Conservation (phyloP, 169 alveolate species). For the Theileria parva region DNA sequence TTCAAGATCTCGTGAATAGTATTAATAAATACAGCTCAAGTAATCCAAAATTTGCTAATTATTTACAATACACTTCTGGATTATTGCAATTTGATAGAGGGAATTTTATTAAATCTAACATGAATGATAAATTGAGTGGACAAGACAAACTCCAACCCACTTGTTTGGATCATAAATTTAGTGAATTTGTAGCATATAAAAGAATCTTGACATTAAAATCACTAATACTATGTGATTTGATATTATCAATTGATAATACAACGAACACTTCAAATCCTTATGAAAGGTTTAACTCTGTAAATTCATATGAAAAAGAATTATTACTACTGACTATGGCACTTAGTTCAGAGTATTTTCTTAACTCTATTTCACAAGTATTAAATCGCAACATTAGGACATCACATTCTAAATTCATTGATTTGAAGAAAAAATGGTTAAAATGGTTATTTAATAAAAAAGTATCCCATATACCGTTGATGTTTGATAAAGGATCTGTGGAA, state of each 20-base stretch:
- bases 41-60: background rate
- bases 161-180: background rate
- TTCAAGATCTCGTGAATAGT: background rate
- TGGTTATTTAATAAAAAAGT: slow-evolving; percentile 37
- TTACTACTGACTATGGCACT: slow-evolving; percentile 33
- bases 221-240: slow-evolving; percentile 32
- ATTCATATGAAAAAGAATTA: slow-evolving; percentile 46
- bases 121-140: background rate
- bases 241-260: slow-evolving; percentile 30
- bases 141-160: background rate
- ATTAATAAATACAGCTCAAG: background rate
- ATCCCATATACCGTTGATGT: slow-evolving; percentile 36
- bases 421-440: slow-evolving; percentile 42
- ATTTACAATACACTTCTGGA: slow-evolving; percentile 13
- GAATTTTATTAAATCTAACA: background rate
- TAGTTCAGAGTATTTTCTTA: slow-evolving; percentile 25
- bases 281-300: slow-evolving; percentile 5
- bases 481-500: slow-evolving; percentile 24
- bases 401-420: background rate
- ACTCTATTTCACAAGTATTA: slow-evolving; percentile 2
- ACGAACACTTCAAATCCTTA: slow-evolving; percentile 17
- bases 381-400: background rate
- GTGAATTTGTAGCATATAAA: slow-evolving; percentile 13
- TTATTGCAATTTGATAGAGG: background rate
- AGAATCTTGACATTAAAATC: slow-evolving; percentile 21